These are phyloP conservation scores for Peronospora farinosa DNA, from an alignment of 352 stramenopile genomes.

Conservation along the genomic window DNA sequence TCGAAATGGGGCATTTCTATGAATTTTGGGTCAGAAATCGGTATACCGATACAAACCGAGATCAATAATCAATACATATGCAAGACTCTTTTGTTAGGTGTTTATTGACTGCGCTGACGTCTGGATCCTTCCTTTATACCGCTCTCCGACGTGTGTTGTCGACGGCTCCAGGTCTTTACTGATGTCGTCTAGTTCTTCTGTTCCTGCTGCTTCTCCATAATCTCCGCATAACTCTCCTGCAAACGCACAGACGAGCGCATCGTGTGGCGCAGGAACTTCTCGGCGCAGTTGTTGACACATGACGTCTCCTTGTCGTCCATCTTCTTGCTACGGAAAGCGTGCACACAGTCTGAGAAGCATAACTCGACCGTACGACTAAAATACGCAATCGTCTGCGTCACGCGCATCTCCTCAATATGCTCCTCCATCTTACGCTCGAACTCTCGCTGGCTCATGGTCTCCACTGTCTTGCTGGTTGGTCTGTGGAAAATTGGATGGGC, in stretches of 20 bases:
- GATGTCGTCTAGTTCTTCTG: slow-evolving; percentile 45
- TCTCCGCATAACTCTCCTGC: slow-evolving; percentile 84
- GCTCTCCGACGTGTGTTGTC: neutral
- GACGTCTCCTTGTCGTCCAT: slow-evolving; percentile 85
- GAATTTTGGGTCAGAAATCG: neutral
- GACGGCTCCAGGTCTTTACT: neutral
- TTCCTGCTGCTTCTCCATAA: slow-evolving; percentile 80
- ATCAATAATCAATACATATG: neutral
- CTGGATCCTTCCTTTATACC: neutral
- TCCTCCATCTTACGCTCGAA: slow-evolving; percentile 88
- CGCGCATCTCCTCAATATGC: slow-evolving; percentile 88
- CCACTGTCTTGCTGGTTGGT: no score
- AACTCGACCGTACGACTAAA: slow-evolving; percentile 88
- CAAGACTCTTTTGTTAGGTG: slow-evolving; percentile 1
- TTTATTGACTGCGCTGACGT: slow-evolving; percentile 10
- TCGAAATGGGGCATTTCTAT: slow-evolving; percentile 18
- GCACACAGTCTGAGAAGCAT: slow-evolving; percentile 86
- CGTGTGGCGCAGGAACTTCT: slow-evolving; percentile 89
- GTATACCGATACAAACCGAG: neutral
- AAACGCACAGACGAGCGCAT: slow-evolving; percentile 86
- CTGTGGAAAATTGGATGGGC: slow-evolving; percentile 7
- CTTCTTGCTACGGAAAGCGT: slow-evolving; percentile 89
- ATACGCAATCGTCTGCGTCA: slow-evolving; percentile 84
- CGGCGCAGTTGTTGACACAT: slow-evolving; percentile 84
- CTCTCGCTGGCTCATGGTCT: slow-evolving; percentile 66